These are phyloP conservation scores for Kluyveromyces marxianus DNA, from an alignment of 1,139 yeast genomes.

Conservation along the genomic window DNA sequence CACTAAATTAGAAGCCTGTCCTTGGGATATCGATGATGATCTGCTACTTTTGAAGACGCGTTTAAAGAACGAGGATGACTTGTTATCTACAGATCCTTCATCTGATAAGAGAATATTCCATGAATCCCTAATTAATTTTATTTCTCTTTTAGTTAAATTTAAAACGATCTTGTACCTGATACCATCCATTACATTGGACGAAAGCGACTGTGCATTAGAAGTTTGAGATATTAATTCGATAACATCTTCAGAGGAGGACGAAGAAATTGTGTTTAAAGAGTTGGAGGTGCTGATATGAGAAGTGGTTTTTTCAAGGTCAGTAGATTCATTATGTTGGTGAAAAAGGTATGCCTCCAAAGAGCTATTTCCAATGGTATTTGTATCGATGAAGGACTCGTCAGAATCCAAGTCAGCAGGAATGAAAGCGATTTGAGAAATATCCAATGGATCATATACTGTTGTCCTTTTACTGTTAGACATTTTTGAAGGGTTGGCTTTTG, in stretches of 20 bases:
- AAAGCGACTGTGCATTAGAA: constrained; percentile 10
- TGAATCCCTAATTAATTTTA: constrained; percentile 33
- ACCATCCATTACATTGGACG: constrained; percentile 13
- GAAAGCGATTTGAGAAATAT: constrained; percentile 19
- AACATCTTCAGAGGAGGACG: constrained; percentile 6
- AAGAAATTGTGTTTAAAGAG: not conserved
- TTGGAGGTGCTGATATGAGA: not conserved
- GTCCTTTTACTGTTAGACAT: not conserved
- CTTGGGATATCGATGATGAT: constrained; percentile 1
- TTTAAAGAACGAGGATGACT: constrained; percentile 4
- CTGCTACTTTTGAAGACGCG: constrained; percentile 2
- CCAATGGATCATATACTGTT: constrained; percentile 15
- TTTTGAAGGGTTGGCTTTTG: not conserved
- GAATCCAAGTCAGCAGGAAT: constrained; percentile 12
- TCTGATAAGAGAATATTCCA: constrained; percentile 35
- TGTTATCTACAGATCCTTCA: constrained; percentile 15
- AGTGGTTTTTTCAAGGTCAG: not conserved
- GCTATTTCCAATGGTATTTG: constrained; percentile 5
- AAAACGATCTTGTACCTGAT: constrained; percentile 27
- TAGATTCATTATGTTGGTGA: constrained; percentile 1
- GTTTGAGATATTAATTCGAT: constrained; percentile 9
- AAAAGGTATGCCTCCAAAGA: constrained; percentile 3
- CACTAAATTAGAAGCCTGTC: not conserved
- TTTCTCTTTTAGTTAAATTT: constrained; percentile 32
- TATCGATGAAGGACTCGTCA: constrained; percentile 6